These are phyloP conservation scores for Pseudocercospora cruenta DNA, from an alignment of 2,329 filamentous ascomycete species.

Conservation along the genomic window DNA sequence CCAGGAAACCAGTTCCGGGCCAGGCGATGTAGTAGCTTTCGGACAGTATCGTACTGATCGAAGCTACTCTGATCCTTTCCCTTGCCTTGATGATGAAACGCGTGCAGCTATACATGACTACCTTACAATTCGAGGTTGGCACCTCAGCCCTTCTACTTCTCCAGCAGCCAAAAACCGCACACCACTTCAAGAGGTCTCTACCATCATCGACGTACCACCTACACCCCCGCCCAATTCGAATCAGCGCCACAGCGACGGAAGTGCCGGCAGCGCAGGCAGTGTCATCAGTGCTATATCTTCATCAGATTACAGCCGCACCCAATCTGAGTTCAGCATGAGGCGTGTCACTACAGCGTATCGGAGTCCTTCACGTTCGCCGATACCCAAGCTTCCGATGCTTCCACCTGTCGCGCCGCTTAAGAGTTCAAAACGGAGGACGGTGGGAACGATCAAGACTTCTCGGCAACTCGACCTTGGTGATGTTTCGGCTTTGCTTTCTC, in stretches of 20 bases:
- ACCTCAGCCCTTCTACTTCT: conserved; percentile 22
- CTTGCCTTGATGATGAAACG: conserved; percentile 30
- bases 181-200: conserved; percentile 6
- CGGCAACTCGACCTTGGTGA: neutral
- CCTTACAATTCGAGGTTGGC: conserved; percentile 23
- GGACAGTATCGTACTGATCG: conserved; percentile 14
- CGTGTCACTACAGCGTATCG: conserved; percentile 6
- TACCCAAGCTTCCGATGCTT: neutral
- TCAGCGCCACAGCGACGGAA: conserved; percentile 1
- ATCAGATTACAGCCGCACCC: conserved; percentile 3
- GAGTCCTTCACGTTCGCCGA: neutral
- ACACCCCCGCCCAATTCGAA: neutral
- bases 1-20: conserved; percentile 53
- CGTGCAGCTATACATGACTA: conserved; percentile 27
- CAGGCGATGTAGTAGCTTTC: conserved; percentile 43
- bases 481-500: conserved; percentile 4
- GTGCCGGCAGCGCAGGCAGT: neutral
- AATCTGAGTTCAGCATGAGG: neutral
- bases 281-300: neutral
- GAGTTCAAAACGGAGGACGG: neutral
- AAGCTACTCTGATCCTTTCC: conserved; percentile 24
- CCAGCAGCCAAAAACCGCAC: conserved; percentile 22
- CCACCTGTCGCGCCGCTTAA: neutral
- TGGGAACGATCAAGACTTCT: conserved; percentile 2
- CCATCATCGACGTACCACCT: conserved; percentile 1